A percentile compares a stretch with the other conserved stretches of the same genome.
phyloP scores from a whole-genome alignment of 2,329 filamentous ascomycete genomes.

The Cladorrhinum sp. region DNA sequence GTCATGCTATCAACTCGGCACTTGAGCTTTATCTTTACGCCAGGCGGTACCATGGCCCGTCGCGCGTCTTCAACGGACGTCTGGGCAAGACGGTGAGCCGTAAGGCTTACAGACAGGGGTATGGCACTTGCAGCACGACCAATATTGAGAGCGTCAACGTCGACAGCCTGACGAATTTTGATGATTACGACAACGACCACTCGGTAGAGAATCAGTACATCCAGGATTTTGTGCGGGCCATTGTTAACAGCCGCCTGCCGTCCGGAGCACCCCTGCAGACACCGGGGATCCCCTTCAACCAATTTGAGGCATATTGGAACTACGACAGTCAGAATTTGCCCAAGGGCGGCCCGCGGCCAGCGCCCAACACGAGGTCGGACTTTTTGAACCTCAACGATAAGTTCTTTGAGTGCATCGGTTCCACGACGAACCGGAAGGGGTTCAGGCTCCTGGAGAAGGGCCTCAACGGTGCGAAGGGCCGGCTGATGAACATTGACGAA shows the following conservation, averaged over 20 bases:
- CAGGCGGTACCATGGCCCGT: too few species aligned
- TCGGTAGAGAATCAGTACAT: too few species aligned
- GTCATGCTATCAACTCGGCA: too few species aligned
- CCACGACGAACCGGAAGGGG: background rate
- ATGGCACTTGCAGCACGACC: constrained; percentile 6
- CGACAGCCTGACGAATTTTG: too few species aligned
- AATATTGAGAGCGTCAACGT: background rate
- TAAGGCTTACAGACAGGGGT: constrained; percentile 3
- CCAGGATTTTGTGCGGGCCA: too few species aligned
- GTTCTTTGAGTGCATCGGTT: constrained; percentile 4
- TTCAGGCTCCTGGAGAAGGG: constrained; percentile 8
- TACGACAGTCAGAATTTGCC: background rate
- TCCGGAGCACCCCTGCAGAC: background rate
- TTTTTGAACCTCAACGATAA: constrained; percentile 3
- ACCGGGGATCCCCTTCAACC: background rate
- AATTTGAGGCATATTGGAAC: constrained; percentile 7
- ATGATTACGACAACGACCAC: too few species aligned
- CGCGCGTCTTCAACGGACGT: too few species aligned
- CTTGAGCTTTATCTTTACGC: too few species aligned
- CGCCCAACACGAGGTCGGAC: background rate
- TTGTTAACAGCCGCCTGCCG: too few species aligned
- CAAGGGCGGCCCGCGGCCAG: background rate
- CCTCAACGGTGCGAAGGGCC: background rate
- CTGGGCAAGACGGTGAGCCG: background rate
- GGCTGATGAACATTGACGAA: too few species aligned